These are phyloP conservation scores for Trichoderma virens DNA, from an alignment of 495 filamentous ascomycete species.

Conservation along the genomic window DNA sequence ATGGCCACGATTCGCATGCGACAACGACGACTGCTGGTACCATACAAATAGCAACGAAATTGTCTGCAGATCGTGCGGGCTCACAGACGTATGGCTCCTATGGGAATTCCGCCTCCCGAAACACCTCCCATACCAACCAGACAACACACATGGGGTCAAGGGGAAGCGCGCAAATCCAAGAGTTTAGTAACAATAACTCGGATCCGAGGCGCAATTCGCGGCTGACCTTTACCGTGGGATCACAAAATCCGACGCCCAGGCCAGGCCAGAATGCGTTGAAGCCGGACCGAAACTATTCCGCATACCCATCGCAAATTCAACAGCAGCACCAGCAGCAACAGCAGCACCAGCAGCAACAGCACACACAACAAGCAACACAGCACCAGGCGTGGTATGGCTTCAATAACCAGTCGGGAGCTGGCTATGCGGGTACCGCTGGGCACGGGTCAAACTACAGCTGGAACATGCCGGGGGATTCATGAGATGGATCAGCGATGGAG, in stretches of 20 bases:
- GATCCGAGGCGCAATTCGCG: neutral
- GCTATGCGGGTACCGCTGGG: neutral
- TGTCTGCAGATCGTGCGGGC: neutral
- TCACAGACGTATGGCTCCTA: neutral
- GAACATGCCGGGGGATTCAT: neutral
- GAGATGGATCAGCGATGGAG: neutral
- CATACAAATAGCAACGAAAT: neutral
- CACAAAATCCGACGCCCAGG: neutral
- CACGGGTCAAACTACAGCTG: neutral
- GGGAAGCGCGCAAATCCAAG: neutral
- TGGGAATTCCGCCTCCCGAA: neutral
- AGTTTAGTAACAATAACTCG: neutral
- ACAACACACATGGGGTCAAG: neutral
- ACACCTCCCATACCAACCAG: neutral
- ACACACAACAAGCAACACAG: neutral
- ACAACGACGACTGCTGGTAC: neutral
- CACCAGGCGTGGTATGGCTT: neutral
- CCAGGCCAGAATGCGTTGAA: neutral
- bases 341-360: slow-evolving; percentile 1
- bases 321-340: neutral
- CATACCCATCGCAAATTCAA: neutral
- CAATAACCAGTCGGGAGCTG: neutral
- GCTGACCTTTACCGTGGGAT: neutral
- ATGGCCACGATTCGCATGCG: neutral
- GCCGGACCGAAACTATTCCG: neutral